Base-by-base conservation (phyloP, 208 protist genomes). In the Zelonia costaricensis region DNA sequence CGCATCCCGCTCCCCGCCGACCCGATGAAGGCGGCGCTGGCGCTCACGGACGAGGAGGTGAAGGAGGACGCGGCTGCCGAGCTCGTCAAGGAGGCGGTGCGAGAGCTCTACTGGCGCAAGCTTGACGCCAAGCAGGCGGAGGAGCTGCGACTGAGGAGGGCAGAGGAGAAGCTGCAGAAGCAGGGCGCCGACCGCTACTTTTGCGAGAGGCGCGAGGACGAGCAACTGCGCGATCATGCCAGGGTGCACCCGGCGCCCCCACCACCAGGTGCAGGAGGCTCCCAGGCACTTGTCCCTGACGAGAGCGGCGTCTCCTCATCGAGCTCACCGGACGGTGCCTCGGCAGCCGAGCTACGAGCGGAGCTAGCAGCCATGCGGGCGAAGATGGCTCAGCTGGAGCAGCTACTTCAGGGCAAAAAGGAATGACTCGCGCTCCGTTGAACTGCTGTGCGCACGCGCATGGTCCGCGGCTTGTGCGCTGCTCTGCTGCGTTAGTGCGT, bases 1-100 rank as follows among this genome's bases (percentile, higher is more conserved):
- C 62, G 64, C 20, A 80, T 96, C 6, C 86, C 90, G 0, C 47
- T 89, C 25, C 90, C 90, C 0, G 65, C 62, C 18, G 85, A 96
- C 49, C 90, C 90, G 1, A 96, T 96, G 85, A 76, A 73, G 31
- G 74, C 76, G 7, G 90, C 90, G 2, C 66, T 96, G 46, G 85
- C 80, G 3, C 76, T 69, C 3, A 88, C 81, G 1, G 73, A 81
- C n/a, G 90, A 91, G 25, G 90, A 96, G 57, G 25, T 85, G 48
- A 71, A 71, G 53, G 80, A 88, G 56, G 64, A 82, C 31, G 83
- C 76, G 2, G 78, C 73, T 15, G 55, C 67, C 12, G 90, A 96
- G 48, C 27, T 93, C 35, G 40, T 96, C 22, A 84, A 80, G 44
- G 86, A 96, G 59, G 79, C 80, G 15, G 84, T 93, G 58, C 80